Base-by-base conservation (phyloP, 345 rosid genomes). In the Corymbia maculata region DNA sequence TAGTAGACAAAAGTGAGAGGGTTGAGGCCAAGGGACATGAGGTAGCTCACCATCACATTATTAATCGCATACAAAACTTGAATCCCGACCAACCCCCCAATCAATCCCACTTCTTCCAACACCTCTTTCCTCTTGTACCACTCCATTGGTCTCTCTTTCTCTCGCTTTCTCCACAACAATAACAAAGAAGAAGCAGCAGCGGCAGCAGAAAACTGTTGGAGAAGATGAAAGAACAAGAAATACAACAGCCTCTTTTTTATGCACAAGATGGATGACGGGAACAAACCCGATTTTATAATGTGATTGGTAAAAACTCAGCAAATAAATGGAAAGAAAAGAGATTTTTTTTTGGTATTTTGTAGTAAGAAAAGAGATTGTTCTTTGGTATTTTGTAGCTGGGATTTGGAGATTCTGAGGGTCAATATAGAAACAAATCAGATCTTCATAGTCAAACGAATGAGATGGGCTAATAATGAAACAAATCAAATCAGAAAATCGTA, bases 11-110 rank as follows among this genome's bases (percentile, higher is more conserved):
- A 95, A 88, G 97, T 91, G 44, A 93, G 92, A 90, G 97, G 91
- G 52, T 90, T 88, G 51, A 97, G 94, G 86, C 99, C 97, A 50
- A 95, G 91, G 28, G 99, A 94, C 99, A 95, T 95, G 57, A 98
- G 89, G 91, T 94, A 94, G 89, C 95, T 93, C 94, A 95, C 91
- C 84, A 95, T 90, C 88, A 95, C 86, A 1, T 98, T 91, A 87
- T 91, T 94, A 21, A 91, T 95, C 49, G 98, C 98, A 88, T 92
- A 94, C 45, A 95, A 92, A 89, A 96, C 91, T 88, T 97, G 99
- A 88, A 94, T 93, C 51, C 55, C 93, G 22, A 94, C 85, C 91
- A 95, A 92, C 42, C 99, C 99, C 84, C 94, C 98, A 26, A 94
- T 85, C 45, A 95, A 89, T 79, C 68, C 89, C 90, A 92, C 79